Evolutionary conservation across 257 asterid genomes (phyloP).

Genomic region (Cruciata laevipes): DNA sequence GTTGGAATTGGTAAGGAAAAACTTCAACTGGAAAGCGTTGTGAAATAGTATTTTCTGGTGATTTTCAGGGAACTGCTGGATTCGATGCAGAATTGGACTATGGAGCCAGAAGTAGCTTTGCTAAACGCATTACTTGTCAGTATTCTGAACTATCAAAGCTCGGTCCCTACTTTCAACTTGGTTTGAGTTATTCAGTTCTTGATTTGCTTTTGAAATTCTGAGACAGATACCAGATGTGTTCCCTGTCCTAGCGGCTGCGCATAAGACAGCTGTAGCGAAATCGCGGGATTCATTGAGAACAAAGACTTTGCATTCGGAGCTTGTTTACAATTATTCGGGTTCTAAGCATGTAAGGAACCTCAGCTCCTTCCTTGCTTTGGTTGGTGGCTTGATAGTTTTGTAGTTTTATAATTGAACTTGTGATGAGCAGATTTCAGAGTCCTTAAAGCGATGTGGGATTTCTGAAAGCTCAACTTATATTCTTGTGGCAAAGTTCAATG

Average conservation of each 20-base stretch:
- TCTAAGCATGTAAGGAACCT: conserved; percentile 67
- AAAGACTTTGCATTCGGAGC: conserved; percentile 88
- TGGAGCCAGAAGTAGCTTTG: conserved; percentile 81
- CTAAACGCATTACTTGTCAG: conserved; percentile 89
- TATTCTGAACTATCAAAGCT: conserved; percentile 4
- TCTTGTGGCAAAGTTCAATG: conserved; percentile 78
- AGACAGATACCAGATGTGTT: conserved; percentile 74
- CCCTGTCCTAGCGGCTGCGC: conserved; percentile 88
- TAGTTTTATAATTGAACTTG: background rate
- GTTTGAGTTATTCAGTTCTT: background rate
- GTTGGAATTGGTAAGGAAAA: background rate
- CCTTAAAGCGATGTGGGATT: conserved; percentile 84
- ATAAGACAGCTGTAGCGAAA: conserved; percentile 63
- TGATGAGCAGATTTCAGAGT: conserved; percentile 64
- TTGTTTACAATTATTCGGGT: conserved; percentile 86
- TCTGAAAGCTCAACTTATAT: conserved; percentile 70
- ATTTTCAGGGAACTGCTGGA: conserved; percentile 63
- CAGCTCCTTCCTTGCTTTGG: background rate
- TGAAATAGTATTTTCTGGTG: background rate
- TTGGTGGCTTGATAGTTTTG: conserved; percentile 3
- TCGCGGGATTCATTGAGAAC: conserved; percentile 67
- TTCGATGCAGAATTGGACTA: conserved; percentile 70
- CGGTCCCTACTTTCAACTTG: background rate
- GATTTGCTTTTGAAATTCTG: background rate
- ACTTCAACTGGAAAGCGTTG: background rate